These are phyloP conservation scores for Cladosporium oxysporum DNA, from an alignment of 2,329 filamentous ascomycete species.

Conservation along the genomic window DNA sequence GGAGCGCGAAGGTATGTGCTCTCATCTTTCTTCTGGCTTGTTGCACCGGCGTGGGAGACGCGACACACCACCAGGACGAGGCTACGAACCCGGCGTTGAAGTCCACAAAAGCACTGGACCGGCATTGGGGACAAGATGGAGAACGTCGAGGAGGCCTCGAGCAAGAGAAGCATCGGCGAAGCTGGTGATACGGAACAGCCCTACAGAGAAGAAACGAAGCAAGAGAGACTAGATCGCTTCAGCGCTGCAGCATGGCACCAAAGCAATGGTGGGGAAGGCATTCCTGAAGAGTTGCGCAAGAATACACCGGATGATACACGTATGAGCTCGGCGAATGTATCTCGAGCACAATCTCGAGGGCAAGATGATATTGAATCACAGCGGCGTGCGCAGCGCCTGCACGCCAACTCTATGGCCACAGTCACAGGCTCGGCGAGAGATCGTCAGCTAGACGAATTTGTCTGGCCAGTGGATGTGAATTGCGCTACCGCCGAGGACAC, in stretches of 20 bases:
- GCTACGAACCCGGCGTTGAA: background rate
- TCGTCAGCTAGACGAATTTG: conserved; percentile 4
- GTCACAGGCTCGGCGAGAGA: conserved; percentile 6
- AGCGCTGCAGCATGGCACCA: background rate
- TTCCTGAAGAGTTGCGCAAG: background rate
- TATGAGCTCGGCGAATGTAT: background rate
- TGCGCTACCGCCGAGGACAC: conserved; percentile 1
- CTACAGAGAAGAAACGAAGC: background rate
- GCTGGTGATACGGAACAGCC: background rate
- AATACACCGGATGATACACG: background rate
- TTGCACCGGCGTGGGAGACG: background rate
- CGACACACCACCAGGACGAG: background rate
- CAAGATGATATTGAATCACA: background rate
- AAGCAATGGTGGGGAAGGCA: background rate
- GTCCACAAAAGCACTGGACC: background rate
- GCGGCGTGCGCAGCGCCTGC: conserved; percentile 12
- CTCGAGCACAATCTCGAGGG: background rate
- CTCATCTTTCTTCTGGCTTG: background rate
- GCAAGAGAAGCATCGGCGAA: background rate
- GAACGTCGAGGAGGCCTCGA: background rate
- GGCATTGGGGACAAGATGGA: background rate
- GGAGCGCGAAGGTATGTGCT: background rate
- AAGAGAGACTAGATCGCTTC: background rate
- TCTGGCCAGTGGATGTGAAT: conserved; percentile 1
- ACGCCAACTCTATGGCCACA: conserved; percentile 8